Evolutionary conservation across 345 rosid species (phyloP), one percentile per base, ranked within the genome.

Genomic region (Turritis glabra): DNA sequence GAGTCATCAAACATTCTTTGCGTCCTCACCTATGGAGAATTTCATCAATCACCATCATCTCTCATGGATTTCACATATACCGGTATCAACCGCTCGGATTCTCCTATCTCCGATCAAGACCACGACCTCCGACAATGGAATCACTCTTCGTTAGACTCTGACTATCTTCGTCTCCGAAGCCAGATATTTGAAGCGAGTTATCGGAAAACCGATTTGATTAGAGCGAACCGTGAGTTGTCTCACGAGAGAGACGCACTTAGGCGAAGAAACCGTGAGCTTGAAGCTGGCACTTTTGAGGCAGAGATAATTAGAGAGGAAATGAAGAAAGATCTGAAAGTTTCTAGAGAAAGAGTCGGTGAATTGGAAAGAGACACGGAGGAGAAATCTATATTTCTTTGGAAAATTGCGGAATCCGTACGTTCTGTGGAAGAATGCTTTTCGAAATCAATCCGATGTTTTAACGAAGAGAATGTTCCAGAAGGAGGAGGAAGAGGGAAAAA

Each of bases 241-340:
- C 33, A 29, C 41, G 86, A 86, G 64, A 84, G 85, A 17, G 88
- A 88, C 77, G 62, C 47, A 58, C 80, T 84, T 50, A 76, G 72
- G 26, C 55, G 69, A 76, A 43, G 41, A 69, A 61, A 46, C 3
- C 64, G 3, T 3, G 69, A 68, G 69, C 75, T 68, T 22, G 70
- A 62, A 69, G 64, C 23, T 9, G 67, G 48, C 71, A 18, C 79
- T 50, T 61, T 65, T 8, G 83, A 83, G 38, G 18, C 74, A 2
- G 80, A 48, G 50, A 76, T 23, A 33, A 80, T 33, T 25, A 84
- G 56, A 27, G 79, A 83, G 8, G 85, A 76, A 64, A 50, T 81
- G 32, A 71, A 59, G 69, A 76, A 74, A 29, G 86, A 86, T 44
- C 9, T 83, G 25, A 68, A 87, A 19, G 64, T 74, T 71, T 73